These are phyloP conservation scores for Alloteropsis angusta DNA, from an alignment of 202 grass and related monocot species.

Conservation along the genomic window DNA sequence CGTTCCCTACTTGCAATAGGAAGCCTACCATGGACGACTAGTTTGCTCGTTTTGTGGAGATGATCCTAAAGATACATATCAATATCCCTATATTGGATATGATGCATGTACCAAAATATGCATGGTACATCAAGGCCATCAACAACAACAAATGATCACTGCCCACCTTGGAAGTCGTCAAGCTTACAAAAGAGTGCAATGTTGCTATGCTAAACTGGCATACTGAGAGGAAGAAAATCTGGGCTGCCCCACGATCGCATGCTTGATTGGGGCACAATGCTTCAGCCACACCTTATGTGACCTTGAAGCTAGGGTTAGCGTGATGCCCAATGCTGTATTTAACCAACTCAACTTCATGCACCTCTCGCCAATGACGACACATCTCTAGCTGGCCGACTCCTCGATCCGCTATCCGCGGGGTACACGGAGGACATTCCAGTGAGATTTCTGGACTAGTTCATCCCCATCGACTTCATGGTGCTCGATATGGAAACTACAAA, in stretches of 20 bases:
- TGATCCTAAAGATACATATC: neutral
- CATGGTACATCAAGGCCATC: neutral
- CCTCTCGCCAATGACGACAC: neutral
- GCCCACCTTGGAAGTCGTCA: neutral
- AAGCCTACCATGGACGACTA: neutral
- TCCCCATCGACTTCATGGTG: neutral
- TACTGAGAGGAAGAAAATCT: too few relatives aligned
- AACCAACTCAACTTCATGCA: neutral
- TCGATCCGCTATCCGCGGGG: neutral
- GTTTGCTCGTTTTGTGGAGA: neutral
- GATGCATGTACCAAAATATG: neutral
- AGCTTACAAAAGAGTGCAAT: neutral
- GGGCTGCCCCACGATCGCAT: too few relatives aligned
- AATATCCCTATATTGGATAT: neutral
- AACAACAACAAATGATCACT: neutral
- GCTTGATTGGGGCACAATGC: accelerated
- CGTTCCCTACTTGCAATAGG: neutral
- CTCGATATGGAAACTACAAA: neutral
- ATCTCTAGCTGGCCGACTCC: neutral
- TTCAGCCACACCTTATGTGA: too few relatives aligned
- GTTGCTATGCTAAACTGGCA: neutral
- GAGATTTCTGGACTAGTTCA: neutral
- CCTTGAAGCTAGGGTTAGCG: too few relatives aligned
- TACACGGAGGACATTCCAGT: neutral
- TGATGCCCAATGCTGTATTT: neutral